phyloP scores from a whole-genome alignment of 495 filamentous ascomycete species.

The Penicillium ucsense region DNA sequence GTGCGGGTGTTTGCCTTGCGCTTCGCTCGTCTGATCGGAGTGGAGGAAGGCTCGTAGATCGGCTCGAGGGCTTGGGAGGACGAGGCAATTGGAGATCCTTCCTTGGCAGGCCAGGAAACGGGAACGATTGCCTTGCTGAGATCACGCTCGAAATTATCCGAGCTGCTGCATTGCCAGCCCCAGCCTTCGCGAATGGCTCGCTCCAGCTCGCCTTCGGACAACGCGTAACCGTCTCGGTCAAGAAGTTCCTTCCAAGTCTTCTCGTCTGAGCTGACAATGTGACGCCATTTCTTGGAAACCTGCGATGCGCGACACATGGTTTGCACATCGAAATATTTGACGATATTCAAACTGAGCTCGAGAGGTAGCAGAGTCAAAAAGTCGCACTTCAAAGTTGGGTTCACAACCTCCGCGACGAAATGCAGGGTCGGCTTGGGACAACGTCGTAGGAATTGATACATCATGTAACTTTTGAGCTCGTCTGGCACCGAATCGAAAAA shows the following conservation, averaged over 20 bases:
- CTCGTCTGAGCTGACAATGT: constrained; percentile 83
- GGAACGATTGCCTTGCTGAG: constrained; percentile 41
- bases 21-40: constrained; percentile 36
- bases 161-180: constrained; percentile 88
- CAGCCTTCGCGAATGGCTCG: constrained; percentile 87
- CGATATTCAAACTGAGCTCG: constrained; percentile 79
- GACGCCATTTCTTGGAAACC: constrained; percentile 89
- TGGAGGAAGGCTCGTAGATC: constrained; percentile 10
- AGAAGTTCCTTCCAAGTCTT: constrained; percentile 92
- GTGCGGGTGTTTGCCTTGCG: constrained; percentile 42
- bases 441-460: constrained; percentile 87
- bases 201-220: constrained; percentile 77
- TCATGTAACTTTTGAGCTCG: constrained; percentile 83
- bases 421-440: constrained; percentile 86
- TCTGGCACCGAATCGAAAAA: constrained; percentile 84
- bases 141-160: constrained; percentile 71
- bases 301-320: constrained; percentile 88
- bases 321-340: constrained; percentile 75
- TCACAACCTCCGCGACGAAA: constrained; percentile 85
- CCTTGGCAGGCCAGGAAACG: constrained; percentile 37
- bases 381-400: constrained; percentile 93
- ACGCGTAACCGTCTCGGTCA: constrained; percentile 66
- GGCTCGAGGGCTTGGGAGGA: constrained; percentile 20
- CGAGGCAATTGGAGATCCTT: constrained; percentile 24
- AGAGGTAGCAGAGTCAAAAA: constrained; percentile 74